Conservation (phyloP, 352 stramenopile genomes). For the Thalassiosira hispida region DNA sequence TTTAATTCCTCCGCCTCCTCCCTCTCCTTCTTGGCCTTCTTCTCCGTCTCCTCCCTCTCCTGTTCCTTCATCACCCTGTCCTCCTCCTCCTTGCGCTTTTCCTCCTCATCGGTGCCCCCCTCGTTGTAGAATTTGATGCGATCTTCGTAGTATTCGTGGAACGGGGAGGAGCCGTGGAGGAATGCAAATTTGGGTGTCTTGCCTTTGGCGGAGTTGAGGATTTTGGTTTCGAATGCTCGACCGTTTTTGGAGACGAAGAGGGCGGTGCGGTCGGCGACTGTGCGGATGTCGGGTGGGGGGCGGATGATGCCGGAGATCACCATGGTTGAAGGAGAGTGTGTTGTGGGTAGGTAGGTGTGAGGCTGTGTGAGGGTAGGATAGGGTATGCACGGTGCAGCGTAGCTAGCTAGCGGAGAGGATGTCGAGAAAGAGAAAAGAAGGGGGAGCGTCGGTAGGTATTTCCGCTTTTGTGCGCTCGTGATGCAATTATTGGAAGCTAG, state of each 20-base stretch:
- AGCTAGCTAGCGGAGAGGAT: no score
- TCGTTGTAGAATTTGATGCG: slow-evolving; percentile 90
- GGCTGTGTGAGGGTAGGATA: no score
- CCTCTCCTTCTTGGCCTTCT: slow-evolving; percentile 32
- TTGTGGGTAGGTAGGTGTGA: no score
- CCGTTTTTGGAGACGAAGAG: slow-evolving; percentile 98
- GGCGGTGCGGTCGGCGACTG: slow-evolving; percentile 98
- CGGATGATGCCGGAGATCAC: slow-evolving; percentile 89
- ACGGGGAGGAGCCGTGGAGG: slow-evolving; percentile 92
- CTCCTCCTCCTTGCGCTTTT: slow-evolving; percentile 54
- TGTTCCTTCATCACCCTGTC: slow-evolving; percentile 28
- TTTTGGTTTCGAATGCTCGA: slow-evolving; percentile 96
- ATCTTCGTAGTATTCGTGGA: slow-evolving; percentile 99
- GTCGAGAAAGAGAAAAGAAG: no score
- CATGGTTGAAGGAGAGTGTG: slow-evolving; percentile 50
- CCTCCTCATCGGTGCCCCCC: slow-evolving; percentile 66
- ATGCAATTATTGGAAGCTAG: no score
- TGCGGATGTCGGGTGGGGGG: slow-evolving; percentile 96
- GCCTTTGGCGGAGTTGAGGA: slow-evolving; percentile 91
- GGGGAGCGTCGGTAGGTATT: no score
- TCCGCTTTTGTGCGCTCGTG: no score
- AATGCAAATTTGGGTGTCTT: slow-evolving; percentile 98
- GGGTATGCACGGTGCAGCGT: no score
- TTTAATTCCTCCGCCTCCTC: slow-evolving; percentile 31
- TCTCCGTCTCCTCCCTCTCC: slow-evolving; percentile 45